A percentile compares a stretch with the other conserved stretches of the same genome.
Conservation (phyloP, 345 rosid species). For the Pugionium dolabratum region DNA sequence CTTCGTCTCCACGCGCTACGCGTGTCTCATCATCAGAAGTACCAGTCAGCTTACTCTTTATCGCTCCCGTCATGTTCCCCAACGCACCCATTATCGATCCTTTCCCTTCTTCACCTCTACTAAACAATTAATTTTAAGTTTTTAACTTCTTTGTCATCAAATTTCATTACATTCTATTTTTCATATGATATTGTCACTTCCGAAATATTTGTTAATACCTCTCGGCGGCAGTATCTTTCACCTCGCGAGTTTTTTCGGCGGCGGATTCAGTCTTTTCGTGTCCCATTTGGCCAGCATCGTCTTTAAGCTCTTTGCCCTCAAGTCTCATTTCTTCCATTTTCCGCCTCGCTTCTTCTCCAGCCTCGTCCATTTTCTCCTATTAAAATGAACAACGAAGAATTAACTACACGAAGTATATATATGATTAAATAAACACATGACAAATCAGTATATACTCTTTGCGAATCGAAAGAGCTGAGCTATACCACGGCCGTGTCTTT, state of each 20-base stretch:
- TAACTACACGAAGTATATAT: constrained; percentile 38
- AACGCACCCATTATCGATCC: constrained; percentile 46
- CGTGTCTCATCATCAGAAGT: constrained; percentile 36
- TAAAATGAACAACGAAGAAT: background rate
- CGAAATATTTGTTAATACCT: background rate
- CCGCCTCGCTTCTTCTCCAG: constrained; percentile 52
- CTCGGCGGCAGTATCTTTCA: constrained; percentile 11
- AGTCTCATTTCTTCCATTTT: constrained; percentile 61
- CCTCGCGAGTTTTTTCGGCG: constrained; percentile 37
- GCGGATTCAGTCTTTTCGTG: constrained; percentile 48
- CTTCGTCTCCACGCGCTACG: constrained; percentile 35
- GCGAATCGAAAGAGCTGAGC: background rate
- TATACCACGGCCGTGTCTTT: constrained; percentile 48
- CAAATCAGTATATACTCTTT: background rate
- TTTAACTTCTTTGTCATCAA: background rate
- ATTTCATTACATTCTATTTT: background rate
- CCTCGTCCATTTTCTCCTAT: constrained; percentile 51
- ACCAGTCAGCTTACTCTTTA: constrained; percentile 47
- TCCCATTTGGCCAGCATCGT: constrained; percentile 34
- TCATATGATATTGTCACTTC: background rate
- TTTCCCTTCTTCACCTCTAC: constrained; percentile 44
- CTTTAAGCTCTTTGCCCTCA: constrained; percentile 40
- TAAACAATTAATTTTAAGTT: background rate
- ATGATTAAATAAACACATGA: background rate
- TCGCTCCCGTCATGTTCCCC: constrained; percentile 46